Conservation (phyloP, 108 stramenopile species). For the Nannochloropsis granulata region DNA sequence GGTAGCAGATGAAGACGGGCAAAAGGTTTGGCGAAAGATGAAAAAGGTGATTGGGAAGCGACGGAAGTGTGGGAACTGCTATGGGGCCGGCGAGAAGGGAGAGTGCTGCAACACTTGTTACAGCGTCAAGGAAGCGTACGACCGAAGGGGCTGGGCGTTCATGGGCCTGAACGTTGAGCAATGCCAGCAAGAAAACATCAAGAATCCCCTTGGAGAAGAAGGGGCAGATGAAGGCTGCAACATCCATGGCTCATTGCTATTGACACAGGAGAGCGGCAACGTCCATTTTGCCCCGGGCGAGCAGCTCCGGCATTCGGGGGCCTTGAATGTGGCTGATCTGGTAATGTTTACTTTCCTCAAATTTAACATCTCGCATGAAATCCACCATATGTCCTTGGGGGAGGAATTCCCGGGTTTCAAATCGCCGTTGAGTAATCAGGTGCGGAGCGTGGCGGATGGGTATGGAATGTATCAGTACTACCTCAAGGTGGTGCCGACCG, state of each 20-base stretch:
- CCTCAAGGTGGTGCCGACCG: constrained; percentile 85
- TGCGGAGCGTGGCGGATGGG: constrained; percentile 39
- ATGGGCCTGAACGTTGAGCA: constrained; percentile 44
- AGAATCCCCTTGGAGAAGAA: constrained; percentile 9
- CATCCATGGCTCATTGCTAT: constrained; percentile 62
- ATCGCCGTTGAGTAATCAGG: background rate
- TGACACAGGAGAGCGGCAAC: constrained; percentile 72
- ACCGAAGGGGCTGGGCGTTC: constrained; percentile 65
- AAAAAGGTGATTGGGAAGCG: constrained; percentile 30
- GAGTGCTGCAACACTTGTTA: constrained; percentile 95
- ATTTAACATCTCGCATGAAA: constrained; percentile 75
- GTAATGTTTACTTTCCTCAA: constrained; percentile 51
- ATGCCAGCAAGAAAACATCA: constrained; percentile 35
- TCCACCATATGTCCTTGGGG: constrained; percentile 75
- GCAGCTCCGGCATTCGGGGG: constrained; percentile 40
- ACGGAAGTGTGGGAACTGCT: constrained; percentile 75
- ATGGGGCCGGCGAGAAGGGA: constrained; percentile 71
- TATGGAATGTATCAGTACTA: constrained; percentile 78
- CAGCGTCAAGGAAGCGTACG: constrained; percentile 77
- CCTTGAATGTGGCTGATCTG: constrained; percentile 29
- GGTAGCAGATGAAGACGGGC: background rate
- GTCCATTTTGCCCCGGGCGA: constrained; percentile 82
- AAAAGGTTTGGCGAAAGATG: background rate
- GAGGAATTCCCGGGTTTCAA: constrained; percentile 41
- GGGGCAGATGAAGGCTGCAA: constrained; percentile 76